Conservation (phyloP, 441 rosid genomes). For the Daphne laureola region DNA sequence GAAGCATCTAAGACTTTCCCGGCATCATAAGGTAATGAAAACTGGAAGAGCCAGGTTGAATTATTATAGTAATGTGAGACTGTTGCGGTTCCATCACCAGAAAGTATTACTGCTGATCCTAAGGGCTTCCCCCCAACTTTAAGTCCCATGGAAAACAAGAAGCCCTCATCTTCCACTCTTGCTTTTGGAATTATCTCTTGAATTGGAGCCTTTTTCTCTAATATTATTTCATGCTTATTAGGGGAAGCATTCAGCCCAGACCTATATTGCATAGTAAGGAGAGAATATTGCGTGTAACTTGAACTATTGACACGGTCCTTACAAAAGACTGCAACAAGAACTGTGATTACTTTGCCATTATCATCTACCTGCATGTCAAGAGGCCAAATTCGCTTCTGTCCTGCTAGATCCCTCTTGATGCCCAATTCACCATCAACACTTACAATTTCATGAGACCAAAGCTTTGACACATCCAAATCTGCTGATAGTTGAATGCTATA, state of each 20-base stretch:
- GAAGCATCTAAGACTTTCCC: conserved; percentile 97
- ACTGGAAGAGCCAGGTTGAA: conserved; percentile 77
- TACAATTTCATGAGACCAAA: conserved; percentile 86
- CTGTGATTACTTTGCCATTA: conserved; percentile 62
- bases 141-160: conserved; percentile 84
- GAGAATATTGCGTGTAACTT: conserved; percentile 89
- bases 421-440: conserved; percentile 76
- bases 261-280: conserved; percentile 73
- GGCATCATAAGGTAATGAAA: conserved; percentile 91
- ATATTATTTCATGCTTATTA: conserved; percentile 39
- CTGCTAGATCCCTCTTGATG: conserved; percentile 85
- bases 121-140: conserved; percentile 81
- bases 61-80: conserved; percentile 65
- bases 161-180: conserved; percentile 80
- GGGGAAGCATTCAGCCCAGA: conserved; percentile 36
- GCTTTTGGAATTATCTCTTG: conserved; percentile 98
- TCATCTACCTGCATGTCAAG: conserved; percentile 78
- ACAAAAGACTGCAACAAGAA: conserved; percentile 89
- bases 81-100: conserved; percentile 94
- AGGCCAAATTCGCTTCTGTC: conserved; percentile 96
- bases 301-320: conserved; percentile 82
- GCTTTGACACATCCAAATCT: conserved; percentile 42
- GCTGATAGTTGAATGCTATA: conserved; percentile 37
- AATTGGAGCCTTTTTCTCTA: conserved; percentile 83
- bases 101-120: conserved; percentile 79